These are phyloP conservation scores for Firmiana major DNA, from an alignment of 345 rosid genomes.

Conservation along the genomic window DNA sequence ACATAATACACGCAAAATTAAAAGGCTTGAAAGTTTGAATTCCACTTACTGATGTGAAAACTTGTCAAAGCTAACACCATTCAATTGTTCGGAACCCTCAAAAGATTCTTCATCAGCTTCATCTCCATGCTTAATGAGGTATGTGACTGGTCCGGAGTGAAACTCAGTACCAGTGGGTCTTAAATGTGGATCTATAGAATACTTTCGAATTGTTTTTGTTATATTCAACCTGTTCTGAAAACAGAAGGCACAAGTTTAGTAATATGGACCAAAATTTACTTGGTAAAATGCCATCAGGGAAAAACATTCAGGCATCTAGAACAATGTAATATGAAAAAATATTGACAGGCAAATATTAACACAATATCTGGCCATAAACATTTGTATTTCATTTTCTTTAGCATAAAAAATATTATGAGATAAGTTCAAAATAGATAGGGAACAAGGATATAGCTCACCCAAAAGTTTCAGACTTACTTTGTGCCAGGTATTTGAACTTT, in stretches of 20 bases:
- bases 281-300: neutral
- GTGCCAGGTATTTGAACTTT: neutral
- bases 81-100: constrained; percentile 64
- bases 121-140: constrained; percentile 80
- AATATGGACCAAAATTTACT: neutral
- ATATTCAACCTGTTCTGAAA: constrained; percentile 97
- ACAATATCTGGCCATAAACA: neutral
- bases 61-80: constrained; percentile 60
- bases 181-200: constrained; percentile 76
- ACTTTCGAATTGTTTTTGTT: constrained; percentile 90
- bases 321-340: neutral
- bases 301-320: constrained; percentile 4
- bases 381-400: neutral
- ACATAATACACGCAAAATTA: constrained; percentile 8
- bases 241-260: constrained; percentile 17
- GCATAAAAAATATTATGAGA: neutral
- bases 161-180: constrained; percentile 83
- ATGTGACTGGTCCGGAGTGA: constrained; percentile 56
- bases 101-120: constrained; percentile 54
- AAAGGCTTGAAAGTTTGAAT: constrained; percentile 6
- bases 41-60: constrained; percentile 68
- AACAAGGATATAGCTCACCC: neutral
- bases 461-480: neutral
- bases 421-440: neutral
- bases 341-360: neutral